Evolutionary conservation across 805 yeast species (phyloP), one percentile per base, ranked within the genome.

Genomic region (Nadsonia fulvescens): DNA sequence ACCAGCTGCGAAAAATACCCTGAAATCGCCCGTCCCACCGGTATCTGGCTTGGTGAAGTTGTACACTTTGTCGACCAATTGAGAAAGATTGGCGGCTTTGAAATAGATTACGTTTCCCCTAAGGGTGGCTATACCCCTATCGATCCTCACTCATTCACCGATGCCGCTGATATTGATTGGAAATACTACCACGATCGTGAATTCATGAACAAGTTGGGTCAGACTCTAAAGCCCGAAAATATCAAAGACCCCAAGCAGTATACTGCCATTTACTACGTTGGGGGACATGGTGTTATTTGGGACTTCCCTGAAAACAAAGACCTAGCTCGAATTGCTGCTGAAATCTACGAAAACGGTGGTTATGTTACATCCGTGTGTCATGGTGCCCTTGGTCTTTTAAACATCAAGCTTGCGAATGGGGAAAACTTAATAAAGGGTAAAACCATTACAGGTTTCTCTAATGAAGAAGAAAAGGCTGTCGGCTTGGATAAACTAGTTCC

Each of bases 361-460:
- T 58, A 67, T 20, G 59, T 70, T 13, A 46, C 68, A 22, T 74
- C 77, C 9, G 77, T 70, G 6, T 70, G 79, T 46, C 77, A 70
- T 37, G 79, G 75, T 5, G 73, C 74, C n/a, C 56, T 58, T 12
- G 55, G 70, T 33, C 63, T 70, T 32, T 62, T 55, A n/a, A 53
- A 54, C 22, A 42, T 70, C 34, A 49, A 40, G 20, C 65, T 63
- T 35, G 34, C 40, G 21, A 31, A 38, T 5, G 66, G 66, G 22
- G 49, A 54, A 24, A 46, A 51, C 10, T 36, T 72, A 27, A 52
- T 61, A 29, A 44, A 61, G 34, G 76, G 70, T 29, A 64, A 59
- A 44, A 54, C 53, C 15, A 53, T 65, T 26, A 70, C 79, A 13
- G 77, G 76, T 5, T 72, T 70, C 49, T 58, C 71, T 8, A 63